These are phyloP conservation scores for Leptographium lundbergii DNA, from an alignment of 2,329 filamentous ascomycete genomes.

Conservation along the genomic window DNA sequence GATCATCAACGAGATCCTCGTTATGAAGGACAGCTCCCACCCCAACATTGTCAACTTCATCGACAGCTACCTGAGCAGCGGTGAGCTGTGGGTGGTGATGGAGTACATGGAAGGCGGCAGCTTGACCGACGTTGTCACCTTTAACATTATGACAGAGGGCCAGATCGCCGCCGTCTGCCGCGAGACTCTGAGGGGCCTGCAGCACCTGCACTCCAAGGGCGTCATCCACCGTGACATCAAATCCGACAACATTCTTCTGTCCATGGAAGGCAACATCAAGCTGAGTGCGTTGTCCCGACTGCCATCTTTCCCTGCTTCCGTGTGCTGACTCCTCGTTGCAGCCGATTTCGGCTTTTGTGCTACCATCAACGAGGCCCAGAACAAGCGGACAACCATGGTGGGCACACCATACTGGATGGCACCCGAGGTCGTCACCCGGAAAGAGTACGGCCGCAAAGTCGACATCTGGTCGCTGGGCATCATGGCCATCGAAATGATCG, in stretches of 20 bases:
- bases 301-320: neutral
- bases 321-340: slow-evolving; percentile 21
- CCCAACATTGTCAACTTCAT: slow-evolving; percentile 99
- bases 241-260: slow-evolving; percentile 93
- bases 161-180: slow-evolving; percentile 94
- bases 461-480: slow-evolving; percentile 98
- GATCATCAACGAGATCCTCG: slow-evolving; percentile 97
- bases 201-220: slow-evolving; percentile 93
- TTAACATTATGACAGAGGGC: slow-evolving; percentile 97
- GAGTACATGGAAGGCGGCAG: slow-evolving; percentile 99
- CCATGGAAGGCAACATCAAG: slow-evolving; percentile 92
- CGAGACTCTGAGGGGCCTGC: slow-evolving; percentile 82
- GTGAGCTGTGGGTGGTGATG: slow-evolving; percentile 98
- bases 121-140: slow-evolving; percentile 94
- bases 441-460: slow-evolving; percentile 96
- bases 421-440: slow-evolving; percentile 90
- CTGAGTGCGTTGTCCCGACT: slow-evolving; percentile 53
- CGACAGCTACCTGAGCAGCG: slow-evolving; percentile 81
- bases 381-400: slow-evolving; percentile 98
- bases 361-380: slow-evolving; percentile 92
- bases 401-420: slow-evolving; percentile 99
- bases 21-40: slow-evolving; percentile 98
- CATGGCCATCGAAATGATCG: slow-evolving; percentile 99
- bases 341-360: slow-evolving; percentile 98
- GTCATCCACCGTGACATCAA: slow-evolving; percentile 99